Conservation (phyloP, 192 early-diverging fungal genomes). For the Gamsiella multidivaricata region DNA sequence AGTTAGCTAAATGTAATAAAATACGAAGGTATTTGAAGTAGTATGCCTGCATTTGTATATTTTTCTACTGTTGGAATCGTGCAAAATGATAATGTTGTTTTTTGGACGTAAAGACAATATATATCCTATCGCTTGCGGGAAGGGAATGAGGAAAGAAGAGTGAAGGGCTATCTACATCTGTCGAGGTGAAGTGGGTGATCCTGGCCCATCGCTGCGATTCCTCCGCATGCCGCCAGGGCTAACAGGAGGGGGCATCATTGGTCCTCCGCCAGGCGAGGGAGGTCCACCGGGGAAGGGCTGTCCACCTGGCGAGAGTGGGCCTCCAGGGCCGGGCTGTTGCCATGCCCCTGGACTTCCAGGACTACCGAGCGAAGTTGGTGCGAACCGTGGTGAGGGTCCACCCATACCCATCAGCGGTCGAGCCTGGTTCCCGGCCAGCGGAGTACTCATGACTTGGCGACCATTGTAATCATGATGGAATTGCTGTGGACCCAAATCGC, state of each 20-base stretch:
- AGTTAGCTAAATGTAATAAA: too few relatives aligned
- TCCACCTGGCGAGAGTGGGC: slow-evolving; percentile 14
- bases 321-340: slow-evolving; percentile 3
- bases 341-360: too few relatives aligned
- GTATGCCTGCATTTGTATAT: neutral
- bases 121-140: slow-evolving; percentile 65
- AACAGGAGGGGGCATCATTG: slow-evolving; percentile 48
- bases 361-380: slow-evolving; percentile 27
- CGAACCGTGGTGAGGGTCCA: slow-evolving; percentile 23
- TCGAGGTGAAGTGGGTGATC: slow-evolving; percentile 50
- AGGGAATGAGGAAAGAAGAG: slow-evolving; percentile 62
- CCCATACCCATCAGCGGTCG: slow-evolving; percentile 25
- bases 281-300: slow-evolving; percentile 21
- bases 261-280: slow-evolving; percentile 9
- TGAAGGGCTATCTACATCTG: slow-evolving; percentile 74
- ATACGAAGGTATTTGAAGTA: neutral
- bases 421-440: slow-evolving; percentile 42
- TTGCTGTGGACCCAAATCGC: slow-evolving; percentile 47
- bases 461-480: slow-evolving; percentile 42
- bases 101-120: neutral
- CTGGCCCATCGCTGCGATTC: slow-evolving; percentile 41
- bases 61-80: neutral
- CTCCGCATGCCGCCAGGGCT: slow-evolving; percentile 56
- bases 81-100: neutral
- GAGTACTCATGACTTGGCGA: slow-evolving; percentile 41